phyloP scores from a whole-genome alignment of 148 eudicot genomes.

The Rhododendron griersonianum region DNA sequence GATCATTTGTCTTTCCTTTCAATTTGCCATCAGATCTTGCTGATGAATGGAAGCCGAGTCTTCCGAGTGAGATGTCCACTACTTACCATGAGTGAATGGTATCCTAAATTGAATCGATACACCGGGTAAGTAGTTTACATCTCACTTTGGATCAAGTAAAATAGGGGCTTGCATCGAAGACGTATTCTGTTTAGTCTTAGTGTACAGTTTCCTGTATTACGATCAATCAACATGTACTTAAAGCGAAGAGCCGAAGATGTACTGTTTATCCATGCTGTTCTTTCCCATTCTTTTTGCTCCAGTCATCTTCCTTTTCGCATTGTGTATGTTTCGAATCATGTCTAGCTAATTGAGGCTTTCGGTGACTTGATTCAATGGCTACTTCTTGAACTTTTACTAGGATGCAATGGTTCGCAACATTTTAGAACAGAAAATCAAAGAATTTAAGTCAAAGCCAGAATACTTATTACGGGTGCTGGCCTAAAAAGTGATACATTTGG shows the following conservation, averaged over 20 bases:
- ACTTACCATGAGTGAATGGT: conserved; percentile 40
- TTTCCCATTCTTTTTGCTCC: not conserved
- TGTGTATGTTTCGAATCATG: not conserved
- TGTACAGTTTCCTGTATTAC: not conserved
- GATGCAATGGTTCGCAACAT: not conserved
- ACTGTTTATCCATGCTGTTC: not conserved
- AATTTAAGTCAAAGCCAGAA: too few relatives aligned
- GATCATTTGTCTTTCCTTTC: conserved; percentile 16
- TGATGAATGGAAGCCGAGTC: conserved; percentile 34
- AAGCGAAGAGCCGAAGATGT: not conserved
- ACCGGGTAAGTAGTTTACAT: not conserved
- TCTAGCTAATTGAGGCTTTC: not conserved
- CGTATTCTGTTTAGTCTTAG: not conserved
- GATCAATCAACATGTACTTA: not conserved
- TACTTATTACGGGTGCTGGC: too few relatives aligned
- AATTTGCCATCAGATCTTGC: conserved; percentile 23
- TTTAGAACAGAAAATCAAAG: not conserved
- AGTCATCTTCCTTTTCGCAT: not conserved
- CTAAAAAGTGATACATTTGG: not conserved
- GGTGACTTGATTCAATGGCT: not conserved
- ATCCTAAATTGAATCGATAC: not conserved
- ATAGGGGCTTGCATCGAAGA: not conserved
- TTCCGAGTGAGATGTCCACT: conserved; percentile 31
- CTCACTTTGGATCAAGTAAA: not conserved
- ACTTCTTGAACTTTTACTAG: not conserved